Conservation (phyloP, 106 monocot species). For the Agapanthus africanus region DNA sequence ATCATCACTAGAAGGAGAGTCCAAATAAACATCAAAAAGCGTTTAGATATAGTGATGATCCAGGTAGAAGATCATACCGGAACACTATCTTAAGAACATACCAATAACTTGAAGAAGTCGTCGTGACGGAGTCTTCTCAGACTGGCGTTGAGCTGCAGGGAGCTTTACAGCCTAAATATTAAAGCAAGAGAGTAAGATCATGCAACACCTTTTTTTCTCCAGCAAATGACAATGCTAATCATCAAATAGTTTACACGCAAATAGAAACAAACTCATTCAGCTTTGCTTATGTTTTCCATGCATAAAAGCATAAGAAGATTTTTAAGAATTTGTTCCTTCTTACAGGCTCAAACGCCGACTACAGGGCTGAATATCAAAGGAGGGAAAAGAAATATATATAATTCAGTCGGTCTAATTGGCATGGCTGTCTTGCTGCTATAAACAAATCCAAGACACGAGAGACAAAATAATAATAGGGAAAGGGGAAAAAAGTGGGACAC, state of each 20-base stretch:
- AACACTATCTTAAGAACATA: constrained; percentile 12
- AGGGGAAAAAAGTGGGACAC: not conserved
- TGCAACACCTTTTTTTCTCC: not conserved
- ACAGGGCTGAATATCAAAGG: not conserved
- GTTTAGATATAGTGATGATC: not conserved
- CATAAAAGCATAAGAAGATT: not conserved
- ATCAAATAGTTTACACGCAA: not conserved
- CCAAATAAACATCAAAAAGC: constrained; percentile 1
- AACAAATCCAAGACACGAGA: not conserved
- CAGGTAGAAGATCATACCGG: not conserved
- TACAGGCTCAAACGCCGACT: not conserved
- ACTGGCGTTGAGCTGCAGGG: constrained; percentile 46
- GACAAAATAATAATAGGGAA: not conserved
- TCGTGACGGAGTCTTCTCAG: constrained; percentile 38
- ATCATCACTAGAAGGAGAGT: not conserved
- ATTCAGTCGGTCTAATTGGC: not conserved
- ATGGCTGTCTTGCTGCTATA: not conserved
- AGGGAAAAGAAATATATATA: not conserved
- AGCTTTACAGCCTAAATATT: constrained; percentile 55
- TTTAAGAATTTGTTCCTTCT: no score
- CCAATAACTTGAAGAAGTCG: constrained; percentile 92
- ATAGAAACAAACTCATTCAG: not conserved
- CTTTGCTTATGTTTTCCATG: not conserved
- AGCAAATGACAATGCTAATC: not conserved
- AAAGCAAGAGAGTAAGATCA: not conserved